Evolutionary conservation across 306 rosid genomes (phyloP).

Genomic region (Heteromeles arbutifolia): DNA sequence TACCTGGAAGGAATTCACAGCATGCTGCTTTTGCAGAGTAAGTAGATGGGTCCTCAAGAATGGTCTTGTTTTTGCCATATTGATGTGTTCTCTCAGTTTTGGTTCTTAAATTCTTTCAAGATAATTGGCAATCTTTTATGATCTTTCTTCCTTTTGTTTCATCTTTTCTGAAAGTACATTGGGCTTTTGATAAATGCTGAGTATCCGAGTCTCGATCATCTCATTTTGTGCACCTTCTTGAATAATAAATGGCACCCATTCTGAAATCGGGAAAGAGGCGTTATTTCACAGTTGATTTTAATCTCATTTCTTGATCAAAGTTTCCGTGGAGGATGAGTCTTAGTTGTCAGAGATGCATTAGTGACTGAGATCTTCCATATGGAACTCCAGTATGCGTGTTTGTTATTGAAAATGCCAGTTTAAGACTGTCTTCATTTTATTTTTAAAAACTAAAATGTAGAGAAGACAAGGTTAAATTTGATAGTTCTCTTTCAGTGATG

Average conservation of each 20-base stretch:
- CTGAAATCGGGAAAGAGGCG: background rate
- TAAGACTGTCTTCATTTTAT: background rate
- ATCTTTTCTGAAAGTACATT: background rate
- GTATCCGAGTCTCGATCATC: background rate
- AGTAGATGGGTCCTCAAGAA: slow-evolving; percentile 30
- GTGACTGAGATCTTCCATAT: background rate
- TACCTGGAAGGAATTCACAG: slow-evolving; percentile 87
- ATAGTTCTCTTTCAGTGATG: background rate
- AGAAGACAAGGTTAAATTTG: background rate
- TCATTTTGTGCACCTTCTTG: background rate
- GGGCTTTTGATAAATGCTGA: background rate
- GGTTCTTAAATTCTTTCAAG: slow-evolving; percentile 12
- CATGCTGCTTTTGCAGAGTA: slow-evolving; percentile 63
- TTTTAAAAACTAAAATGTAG: background rate
- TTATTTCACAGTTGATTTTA: background rate
- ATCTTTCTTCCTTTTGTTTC: background rate
- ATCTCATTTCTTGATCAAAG: background rate
- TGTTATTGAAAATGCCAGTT: background rate
- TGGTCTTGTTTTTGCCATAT: slow-evolving; percentile 8
- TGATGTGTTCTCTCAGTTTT: slow-evolving; percentile 15
- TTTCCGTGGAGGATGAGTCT: background rate
- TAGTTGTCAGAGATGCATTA: background rate
- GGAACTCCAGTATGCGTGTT: background rate
- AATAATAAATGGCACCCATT: background rate
- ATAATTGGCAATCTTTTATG: background rate